These are phyloP conservation scores for Medicago lupulina DNA, from an alignment of 306 rosid genomes.

Conservation along the genomic window DNA sequence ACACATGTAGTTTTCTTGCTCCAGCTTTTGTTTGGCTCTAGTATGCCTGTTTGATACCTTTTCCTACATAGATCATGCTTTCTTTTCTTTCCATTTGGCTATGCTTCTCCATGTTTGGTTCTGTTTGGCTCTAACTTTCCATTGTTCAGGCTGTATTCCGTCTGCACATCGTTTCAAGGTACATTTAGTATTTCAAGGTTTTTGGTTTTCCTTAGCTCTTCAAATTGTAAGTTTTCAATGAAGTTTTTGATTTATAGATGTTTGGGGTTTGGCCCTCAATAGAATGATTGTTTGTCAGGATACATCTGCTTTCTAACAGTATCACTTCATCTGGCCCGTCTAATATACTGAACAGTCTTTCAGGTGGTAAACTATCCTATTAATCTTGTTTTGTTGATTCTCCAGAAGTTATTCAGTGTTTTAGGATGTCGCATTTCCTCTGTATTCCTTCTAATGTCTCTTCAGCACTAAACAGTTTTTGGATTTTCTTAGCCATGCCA, in stretches of 20 bases:
- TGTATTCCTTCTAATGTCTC: background rate
- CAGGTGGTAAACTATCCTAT: background rate
- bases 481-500: slow-evolving; percentile 33
- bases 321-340: background rate
- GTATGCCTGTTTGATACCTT: background rate
- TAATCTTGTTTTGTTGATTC: background rate
- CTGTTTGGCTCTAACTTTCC: background rate
- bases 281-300: background rate
- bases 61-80: background rate
- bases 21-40: background rate
- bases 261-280: background rate
- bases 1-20: slow-evolving; percentile 1
- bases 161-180: background rate
- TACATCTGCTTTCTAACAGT: background rate
- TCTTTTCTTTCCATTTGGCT: slow-evolving; percentile 9
- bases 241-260: background rate
- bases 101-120: background rate
- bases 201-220: background rate
- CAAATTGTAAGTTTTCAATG: background rate
- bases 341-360: background rate
- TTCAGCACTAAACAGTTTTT: background rate
- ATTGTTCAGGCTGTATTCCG: background rate
- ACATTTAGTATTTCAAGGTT: slow-evolving; percentile 2
- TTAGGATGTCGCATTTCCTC: background rate
- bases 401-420: background rate